Evolutionary conservation across 352 stramenopile genomes (phyloP).

Genomic region (Albugo laibachii): DNA sequence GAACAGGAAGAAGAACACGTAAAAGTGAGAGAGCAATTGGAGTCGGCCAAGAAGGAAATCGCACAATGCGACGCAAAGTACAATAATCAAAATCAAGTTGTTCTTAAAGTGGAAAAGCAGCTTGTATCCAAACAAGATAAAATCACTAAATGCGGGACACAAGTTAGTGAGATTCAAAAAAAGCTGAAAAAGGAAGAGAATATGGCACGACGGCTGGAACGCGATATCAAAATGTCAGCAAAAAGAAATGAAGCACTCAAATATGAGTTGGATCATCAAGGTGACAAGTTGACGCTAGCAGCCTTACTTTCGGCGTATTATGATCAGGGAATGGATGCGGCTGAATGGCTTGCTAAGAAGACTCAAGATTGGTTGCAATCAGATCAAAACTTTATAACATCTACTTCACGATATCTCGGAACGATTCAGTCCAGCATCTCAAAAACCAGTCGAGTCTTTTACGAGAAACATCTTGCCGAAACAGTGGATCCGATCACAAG

Average conservation of each 20-base stretch:
- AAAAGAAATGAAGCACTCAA: constrained; percentile 45
- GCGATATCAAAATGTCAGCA: constrained; percentile 21
- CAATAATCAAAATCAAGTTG: constrained; percentile 3
- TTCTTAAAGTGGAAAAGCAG: constrained; percentile 12
- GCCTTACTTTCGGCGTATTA: constrained; percentile 61
- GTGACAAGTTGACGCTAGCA: constrained; percentile 37
- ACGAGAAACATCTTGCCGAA: constrained; percentile 37
- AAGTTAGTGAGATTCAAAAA: constrained; percentile 10
- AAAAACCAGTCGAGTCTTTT: constrained; percentile 11
- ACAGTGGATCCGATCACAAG: constrained; percentile 37
- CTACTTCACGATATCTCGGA: no score
- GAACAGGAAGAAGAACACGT: no score
- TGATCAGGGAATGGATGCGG: constrained; percentile 27
- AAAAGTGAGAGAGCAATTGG: no score
- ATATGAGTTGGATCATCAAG: constrained; percentile 25
- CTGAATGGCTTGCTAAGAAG: no score
- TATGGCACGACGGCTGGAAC: constrained; percentile 21
- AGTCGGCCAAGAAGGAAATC: no score
- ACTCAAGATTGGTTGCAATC: no score
- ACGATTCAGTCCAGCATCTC: no score
- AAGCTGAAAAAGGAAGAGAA: constrained; percentile 16
- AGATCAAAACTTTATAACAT: no score
- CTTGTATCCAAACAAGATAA: constrained; percentile 15
- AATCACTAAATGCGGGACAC: constrained; percentile 10
- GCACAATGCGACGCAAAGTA: constrained; percentile 8